Base-by-base conservation (phyloP, 768 basidiomycete genomes). In the Phaeotremella skinneri region DNA sequence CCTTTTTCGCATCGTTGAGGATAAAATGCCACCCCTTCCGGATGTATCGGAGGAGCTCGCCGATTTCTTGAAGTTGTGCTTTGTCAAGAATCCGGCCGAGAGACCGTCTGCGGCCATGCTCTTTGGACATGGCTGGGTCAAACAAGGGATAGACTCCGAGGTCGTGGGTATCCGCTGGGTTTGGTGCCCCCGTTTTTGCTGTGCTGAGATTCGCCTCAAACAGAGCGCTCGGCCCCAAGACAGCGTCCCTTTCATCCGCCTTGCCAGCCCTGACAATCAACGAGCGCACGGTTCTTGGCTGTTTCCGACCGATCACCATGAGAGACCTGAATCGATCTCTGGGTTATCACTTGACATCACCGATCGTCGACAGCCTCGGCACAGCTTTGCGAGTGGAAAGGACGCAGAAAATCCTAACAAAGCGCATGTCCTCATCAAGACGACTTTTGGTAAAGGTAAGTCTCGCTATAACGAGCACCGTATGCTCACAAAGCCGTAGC, bases 1-100 rank as follows among this genome's bases (percentile, higher is more conserved):
- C 52, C 93, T 99, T 89, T 99, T 91, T 80, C 87, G 87, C 26
- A 97, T 99, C 72, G 94, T 99, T 26, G 93, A 96, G 69, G 92
- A 96, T 68, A 84, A 84, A 6, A 85, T 84, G 80, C 93, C 94
- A 27, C 90, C 90, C 2, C 77, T 96, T 42, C 94, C 94, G 0
- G 84, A 81, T 11, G 87, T 86, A 65, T 91, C 92, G 2, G 81
- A 82, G n/a, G 81, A 85, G 21, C 81, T 97, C 16, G 78, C 81
- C 56, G 85, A 90, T 73, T 98, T 98, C 76, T 78, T 99, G 20
- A 81, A 76, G n/a, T 81, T 83, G 64, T 99, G 94, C 76, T 96
- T 99, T 79, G 78, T 87, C 73, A 98, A 97, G 78, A 85, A 94
- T 64, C 91, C 94, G 16, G 70, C 76, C 21, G 80, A 81, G 66